Conservation (phyloP, 2,329 filamentous ascomycete species). For the Epichloe uncinata region DNA sequence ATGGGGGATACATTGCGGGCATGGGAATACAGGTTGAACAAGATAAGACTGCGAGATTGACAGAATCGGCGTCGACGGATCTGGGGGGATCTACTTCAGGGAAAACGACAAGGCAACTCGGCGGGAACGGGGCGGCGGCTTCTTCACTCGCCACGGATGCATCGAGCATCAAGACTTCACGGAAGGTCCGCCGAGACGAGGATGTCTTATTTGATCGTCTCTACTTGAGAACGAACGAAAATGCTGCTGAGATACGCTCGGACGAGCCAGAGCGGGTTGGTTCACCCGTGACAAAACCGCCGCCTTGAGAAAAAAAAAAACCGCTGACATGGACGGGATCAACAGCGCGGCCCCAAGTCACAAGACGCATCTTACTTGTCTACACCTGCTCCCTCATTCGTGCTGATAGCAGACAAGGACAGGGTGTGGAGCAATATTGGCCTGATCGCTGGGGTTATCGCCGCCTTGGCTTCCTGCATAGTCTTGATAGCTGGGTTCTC, state of each 20-base stretch:
- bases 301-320: not conserved
- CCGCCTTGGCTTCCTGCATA: not conserved
- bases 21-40: not conserved
- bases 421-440: not conserved
- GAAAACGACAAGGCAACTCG: not conserved
- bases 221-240: not conserved
- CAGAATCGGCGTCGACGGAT: not conserved
- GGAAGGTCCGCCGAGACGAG: not conserved
- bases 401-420: not conserved
- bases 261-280: not conserved
- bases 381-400: not conserved
- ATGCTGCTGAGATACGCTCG: not conserved
- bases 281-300: not conserved
- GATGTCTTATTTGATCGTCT: not conserved
- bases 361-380: not conserved
- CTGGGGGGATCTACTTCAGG: not conserved
- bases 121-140: not conserved
- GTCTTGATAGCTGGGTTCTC: not conserved
- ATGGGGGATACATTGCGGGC: not conserved
- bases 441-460: not conserved
- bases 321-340: not conserved
- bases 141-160: not conserved
- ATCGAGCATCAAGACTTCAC: not conserved
- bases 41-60: not conserved
- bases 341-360: not conserved